Base-by-base conservation (phyloP, 83 land plant genomes). In the Diphasiastrum complanatum region DNA sequence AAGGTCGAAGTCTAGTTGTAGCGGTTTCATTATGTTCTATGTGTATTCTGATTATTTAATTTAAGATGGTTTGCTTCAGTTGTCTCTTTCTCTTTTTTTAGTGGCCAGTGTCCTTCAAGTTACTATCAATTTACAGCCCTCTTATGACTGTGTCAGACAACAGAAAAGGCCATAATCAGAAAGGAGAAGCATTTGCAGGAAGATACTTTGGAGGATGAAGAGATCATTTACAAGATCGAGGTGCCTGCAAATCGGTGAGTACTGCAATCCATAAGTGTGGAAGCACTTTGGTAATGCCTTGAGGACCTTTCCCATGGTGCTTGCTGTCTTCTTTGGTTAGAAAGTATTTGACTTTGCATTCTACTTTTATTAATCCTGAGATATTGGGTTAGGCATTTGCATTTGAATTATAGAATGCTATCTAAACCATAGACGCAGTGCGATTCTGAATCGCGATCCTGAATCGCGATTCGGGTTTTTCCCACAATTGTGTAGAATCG, bases 141-240 rank as follows among this genome's bases (percentile, higher is more conserved):
- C 1, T n/a, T 55, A 27, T 0, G n/a, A n/a, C n/a, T n/a, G n/a
- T n/a, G n/a, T n/a, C 73, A 88, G 97, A 92, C 97, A 1, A 88
- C 95, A 2, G 97, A 85, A 71, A 79, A 85, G 58, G 95, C 80
- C 12, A 81, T 92, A 26, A 68, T 81, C 5, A 67, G 90, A 48
- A 92, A 92, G 69, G 95, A 92, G 65, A 92, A 83, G 71, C 95
- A 87, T 53, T 58, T 87, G 67, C 83, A 81, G 4, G 80, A 82
- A 35, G 90, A 87, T 45, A 72, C 65, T 0, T 51, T 54, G 11
- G 88, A 75, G 19, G 91, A 78, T 38, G 95, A 84, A 45, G 96
- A 85, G 60, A 50, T 78, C 22, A 89, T 89, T 14, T 93, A 93
- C 77, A 93, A 93, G 64, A 93, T 93, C 45, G 99, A 93, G 55